Percentiles rank a stretch among this genome's conserved stretches.
phyloP scores from a whole-genome alignment of 129 eudicot genomes.

The Flaveria brownii region DNA sequence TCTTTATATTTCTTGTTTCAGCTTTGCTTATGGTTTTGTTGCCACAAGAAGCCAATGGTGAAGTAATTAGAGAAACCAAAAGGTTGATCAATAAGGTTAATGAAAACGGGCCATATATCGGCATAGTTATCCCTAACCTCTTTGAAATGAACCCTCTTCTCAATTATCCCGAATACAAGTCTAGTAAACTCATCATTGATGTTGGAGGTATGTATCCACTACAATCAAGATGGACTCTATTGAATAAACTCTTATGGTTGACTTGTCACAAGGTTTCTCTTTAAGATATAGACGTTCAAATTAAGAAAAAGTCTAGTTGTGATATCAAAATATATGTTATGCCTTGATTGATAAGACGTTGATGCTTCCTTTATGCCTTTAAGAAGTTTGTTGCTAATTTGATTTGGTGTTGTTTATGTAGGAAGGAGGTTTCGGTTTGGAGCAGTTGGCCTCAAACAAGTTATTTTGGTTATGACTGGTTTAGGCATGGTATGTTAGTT shows the following conservation, averaged over 20 bases:
- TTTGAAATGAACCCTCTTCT: slow-evolving; percentile 68
- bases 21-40: slow-evolving; percentile 5
- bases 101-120: slow-evolving; percentile 49
- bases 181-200: slow-evolving; percentile 34
- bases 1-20: neutral
- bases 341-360: neutral
- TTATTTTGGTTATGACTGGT: slow-evolving; percentile 63
- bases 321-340: neutral
- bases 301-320: neutral
- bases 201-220: slow-evolving; percentile 35
- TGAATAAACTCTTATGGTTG: neutral
- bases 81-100: slow-evolving; percentile 33
- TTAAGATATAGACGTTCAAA: neutral
- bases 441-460: slow-evolving; percentile 37
- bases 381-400: neutral
- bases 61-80: slow-evolving; percentile 21
- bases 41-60: slow-evolving; percentile 31
- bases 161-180: slow-evolving; percentile 44
- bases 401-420: slow-evolving; percentile 19
- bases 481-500: slow-evolving; percentile 47
- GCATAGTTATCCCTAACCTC: slow-evolving; percentile 56
- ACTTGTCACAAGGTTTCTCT: neutral
- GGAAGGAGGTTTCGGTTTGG: slow-evolving; percentile 64
- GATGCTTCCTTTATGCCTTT: neutral
- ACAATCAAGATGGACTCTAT: neutral